Conservation (phyloP, 2,329 filamentous ascomycete genomes). For the Colletotrichum sp. region DNA sequence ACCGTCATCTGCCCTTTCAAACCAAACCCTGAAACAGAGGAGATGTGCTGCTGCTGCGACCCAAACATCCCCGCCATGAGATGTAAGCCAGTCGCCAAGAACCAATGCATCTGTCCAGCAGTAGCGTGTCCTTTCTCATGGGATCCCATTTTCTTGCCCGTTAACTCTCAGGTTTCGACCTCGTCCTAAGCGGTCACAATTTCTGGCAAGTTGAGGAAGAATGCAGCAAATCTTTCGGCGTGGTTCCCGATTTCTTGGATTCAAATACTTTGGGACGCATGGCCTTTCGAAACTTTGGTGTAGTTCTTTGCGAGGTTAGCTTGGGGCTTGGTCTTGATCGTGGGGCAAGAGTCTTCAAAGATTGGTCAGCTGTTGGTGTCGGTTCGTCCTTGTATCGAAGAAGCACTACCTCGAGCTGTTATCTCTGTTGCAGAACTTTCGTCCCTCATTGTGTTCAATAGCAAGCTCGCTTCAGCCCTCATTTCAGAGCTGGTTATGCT, state of each 20-base stretch:
- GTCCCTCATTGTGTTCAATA: background rate
- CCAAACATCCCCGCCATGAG: background rate
- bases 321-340: background rate
- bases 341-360: background rate
- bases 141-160: background rate
- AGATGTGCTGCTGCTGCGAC: slow-evolving; percentile 24
- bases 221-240: background rate
- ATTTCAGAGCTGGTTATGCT: background rate
- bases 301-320: background rate
- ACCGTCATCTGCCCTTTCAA: background rate
- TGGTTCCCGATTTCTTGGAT: background rate
- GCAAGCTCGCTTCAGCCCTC: background rate
- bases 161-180: background rate
- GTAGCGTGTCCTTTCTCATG: background rate
- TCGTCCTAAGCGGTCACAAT: background rate
- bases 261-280: background rate
- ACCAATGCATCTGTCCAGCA: background rate
- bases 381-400: background rate
- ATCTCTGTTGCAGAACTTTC: background rate
- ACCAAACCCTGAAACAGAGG: slow-evolving; percentile 21
- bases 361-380: background rate
- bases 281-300: background rate
- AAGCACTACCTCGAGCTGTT: background rate
- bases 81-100: background rate
- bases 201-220: background rate